phyloP scores from a whole-genome alignment of 495 filamentous ascomycete species.

The Neurospora sp. region DNA sequence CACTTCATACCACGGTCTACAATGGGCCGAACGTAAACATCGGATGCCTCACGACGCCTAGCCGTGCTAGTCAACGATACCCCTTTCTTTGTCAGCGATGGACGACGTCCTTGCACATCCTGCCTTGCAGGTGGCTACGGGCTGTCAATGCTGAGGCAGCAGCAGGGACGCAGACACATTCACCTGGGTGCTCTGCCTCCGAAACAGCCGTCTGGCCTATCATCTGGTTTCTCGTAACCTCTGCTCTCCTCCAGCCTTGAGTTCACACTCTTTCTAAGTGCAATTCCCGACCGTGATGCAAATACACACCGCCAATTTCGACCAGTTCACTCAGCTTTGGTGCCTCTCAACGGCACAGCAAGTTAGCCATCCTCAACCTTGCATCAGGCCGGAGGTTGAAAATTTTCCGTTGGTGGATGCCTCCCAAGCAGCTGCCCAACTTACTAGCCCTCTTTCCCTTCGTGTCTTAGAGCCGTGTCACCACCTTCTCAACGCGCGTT shows the following conservation, averaged over 20 bases:
- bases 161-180: background rate
- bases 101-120: background rate
- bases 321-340: background rate
- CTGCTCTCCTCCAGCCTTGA: background rate
- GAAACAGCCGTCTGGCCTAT: background rate
- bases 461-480: background rate
- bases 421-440: background rate
- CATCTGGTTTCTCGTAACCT: background rate
- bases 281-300: background rate
- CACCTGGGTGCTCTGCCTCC: background rate
- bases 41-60: background rate
- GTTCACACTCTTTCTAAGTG: background rate
- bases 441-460: fast-evolving
- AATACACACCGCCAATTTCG: background rate
- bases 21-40: background rate
- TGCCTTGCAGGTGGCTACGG: background rate
- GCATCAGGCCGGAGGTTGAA: background rate
- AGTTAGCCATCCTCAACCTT: no score
- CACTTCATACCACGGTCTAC: background rate
- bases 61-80: background rate
- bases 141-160: background rate
- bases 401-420: background rate
- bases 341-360: background rate
- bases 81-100: background rate
- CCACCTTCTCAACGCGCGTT: background rate